Evolutionary conservation across 2,329 filamentous ascomycete genomes (phyloP).

Genomic region (Colletotrichum paranaense): DNA sequence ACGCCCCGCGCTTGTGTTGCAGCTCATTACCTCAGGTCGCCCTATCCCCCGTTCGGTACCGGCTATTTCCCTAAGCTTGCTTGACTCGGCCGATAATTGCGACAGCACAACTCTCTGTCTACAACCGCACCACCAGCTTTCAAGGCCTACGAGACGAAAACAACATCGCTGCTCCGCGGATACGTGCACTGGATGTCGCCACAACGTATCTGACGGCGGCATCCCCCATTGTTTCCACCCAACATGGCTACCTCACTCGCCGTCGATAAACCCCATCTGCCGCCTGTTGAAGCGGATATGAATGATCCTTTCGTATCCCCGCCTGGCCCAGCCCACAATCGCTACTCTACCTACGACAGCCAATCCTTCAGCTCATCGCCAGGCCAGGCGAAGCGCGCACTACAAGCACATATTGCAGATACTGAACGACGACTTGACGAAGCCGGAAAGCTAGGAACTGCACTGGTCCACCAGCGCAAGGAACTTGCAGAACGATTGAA

Average conservation of each 20-base stretch:
- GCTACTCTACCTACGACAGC: constrained; percentile 86
- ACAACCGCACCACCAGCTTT: constrained; percentile 13
- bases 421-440: constrained; percentile 93
- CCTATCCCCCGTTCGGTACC: not conserved
- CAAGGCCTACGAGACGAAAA: constrained; percentile 1
- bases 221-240: constrained; percentile 33
- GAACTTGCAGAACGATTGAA: constrained; percentile 84
- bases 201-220: constrained; percentile 30
- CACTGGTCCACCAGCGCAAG: constrained; percentile 87
- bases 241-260: constrained; percentile 58
- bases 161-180: not conserved
- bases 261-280: constrained; percentile 54
- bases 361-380: constrained; percentile 83
- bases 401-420: constrained; percentile 92
- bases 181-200: constrained; percentile 33
- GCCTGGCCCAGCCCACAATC: constrained; percentile 64
- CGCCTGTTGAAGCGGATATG: constrained; percentile 47
- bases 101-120: constrained; percentile 6
- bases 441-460: constrained; percentile 87
- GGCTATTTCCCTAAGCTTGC: not conserved
- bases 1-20: constrained; percentile 25
- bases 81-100: constrained; percentile 14
- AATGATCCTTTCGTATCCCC: constrained; percentile 70
- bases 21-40: not conserved
- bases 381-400: constrained; percentile 85